phyloP scores from a whole-genome alignment of 805 yeast genomes.

The Hanseniaspora hatyaiensis region DNA sequence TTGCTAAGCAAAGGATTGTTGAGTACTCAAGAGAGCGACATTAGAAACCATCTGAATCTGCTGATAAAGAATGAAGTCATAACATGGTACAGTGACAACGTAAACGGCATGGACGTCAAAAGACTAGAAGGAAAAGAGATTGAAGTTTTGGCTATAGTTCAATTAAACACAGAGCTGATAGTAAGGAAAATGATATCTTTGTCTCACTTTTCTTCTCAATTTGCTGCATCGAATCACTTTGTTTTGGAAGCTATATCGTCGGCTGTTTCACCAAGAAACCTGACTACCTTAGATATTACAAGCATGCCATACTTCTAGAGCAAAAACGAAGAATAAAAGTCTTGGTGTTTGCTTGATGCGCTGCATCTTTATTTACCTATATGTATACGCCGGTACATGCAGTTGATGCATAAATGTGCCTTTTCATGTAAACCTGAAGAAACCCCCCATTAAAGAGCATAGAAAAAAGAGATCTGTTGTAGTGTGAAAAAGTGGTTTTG shows the following conservation, averaged over 20 bases:
- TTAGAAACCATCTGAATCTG: slow-evolving; percentile 81
- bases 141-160: slow-evolving; percentile 75
- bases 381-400: no score
- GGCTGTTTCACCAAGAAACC: slow-evolving; percentile 87
- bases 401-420: no score
- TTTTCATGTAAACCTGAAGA: no score
- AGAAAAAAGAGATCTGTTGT: no score
- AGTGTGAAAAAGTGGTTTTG: no score
- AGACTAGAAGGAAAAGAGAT: slow-evolving; percentile 72
- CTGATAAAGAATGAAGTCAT: slow-evolving; percentile 93
- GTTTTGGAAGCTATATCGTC: slow-evolving; percentile 81
- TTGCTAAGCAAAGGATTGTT: slow-evolving; percentile 77
- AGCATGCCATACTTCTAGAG: slow-evolving; percentile 89
- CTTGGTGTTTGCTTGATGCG: no score
- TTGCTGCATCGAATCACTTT: slow-evolving; percentile 69
- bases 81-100: slow-evolving; percentile 61
- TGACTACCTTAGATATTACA: slow-evolving; percentile 80
- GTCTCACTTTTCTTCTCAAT: slow-evolving; percentile 47
- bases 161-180: slow-evolving; percentile 75
- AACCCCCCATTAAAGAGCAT: no score
- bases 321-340: no score
- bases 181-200: slow-evolving; percentile 67
- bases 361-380: not conserved
- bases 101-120: slow-evolving; percentile 44
- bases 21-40: slow-evolving; percentile 73